Base-by-base conservation (phyloP, 768 basidiomycete genomes). In the Mycena vulgaris region DNA sequence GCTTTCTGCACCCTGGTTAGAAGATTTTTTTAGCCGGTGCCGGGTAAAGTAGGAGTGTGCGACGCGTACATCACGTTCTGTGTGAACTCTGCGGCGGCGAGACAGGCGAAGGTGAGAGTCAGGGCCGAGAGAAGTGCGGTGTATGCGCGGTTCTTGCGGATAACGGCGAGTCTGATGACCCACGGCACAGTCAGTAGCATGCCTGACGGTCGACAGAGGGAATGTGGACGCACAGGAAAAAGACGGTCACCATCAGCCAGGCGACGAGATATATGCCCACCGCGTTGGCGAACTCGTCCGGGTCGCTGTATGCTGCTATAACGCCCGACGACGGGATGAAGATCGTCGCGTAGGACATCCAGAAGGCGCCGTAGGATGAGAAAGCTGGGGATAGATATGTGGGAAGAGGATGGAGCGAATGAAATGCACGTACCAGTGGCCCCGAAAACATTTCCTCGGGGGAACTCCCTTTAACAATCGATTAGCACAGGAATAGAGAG, bases 321-420 rank as follows among this genome's bases (percentile, higher is more conserved):
- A 94, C 82, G 5, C 92, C 92, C 1, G 86, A 86, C n/a, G 83
- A 82, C 0, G 93, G 94, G 51, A 93, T 88, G 76, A 90, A 83
- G 65, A 94, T 89, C 0, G 87, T 84, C 8, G 88, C 92, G 62
- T 89, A 94, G 2, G 93, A 93, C 84, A 94, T 83, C 93, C 93
- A 95, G 83, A 95, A 95, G 0, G 87, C 88, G 33, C 93, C 93
- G 66, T 91, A 95, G 5, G 89, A 89, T 1, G 90, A 82, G 81
- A 95, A 93, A 0, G 89, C 93, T 92, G 70, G 30, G 42, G 42
- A 45, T 27, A 39, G 13, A 5, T 27, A 31, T 2, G 31, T 19
- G 55, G 35, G 7, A 8, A 8, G 42, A 5, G 5, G n/a, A 39
- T 60, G 35, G 48, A 19, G 31, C 47, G 17, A 19, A 11, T 48